Evolutionary conservation across 306 rosid genomes (phyloP).

Genomic region (Medicago arabica): DNA sequence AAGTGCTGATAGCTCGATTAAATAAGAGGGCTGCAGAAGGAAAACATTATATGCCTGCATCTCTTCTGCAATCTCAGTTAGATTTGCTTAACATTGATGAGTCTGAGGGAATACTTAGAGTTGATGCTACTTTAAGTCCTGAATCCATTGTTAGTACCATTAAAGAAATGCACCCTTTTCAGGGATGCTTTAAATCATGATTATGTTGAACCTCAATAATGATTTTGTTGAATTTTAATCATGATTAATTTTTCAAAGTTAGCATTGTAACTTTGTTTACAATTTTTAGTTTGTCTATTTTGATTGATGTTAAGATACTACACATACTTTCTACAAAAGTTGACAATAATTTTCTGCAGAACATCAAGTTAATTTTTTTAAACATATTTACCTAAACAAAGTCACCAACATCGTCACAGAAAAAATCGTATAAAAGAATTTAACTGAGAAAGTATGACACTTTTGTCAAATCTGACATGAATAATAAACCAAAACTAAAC

Average conservation of each 20-base stretch:
- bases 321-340: background rate
- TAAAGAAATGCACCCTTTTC: conserved; percentile 21
- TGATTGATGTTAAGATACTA: background rate
- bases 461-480: conserved; percentile 5
- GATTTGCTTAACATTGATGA: conserved; percentile 74
- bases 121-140: conserved; percentile 67
- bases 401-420: background rate
- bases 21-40: conserved; percentile 74
- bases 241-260: background rate
- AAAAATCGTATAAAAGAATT: background rate
- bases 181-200: conserved; percentile 30
- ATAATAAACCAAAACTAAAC: conserved; percentile 21
- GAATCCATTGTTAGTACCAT: conserved; percentile 49
- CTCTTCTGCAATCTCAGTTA: conserved; percentile 80
- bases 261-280: background rate
- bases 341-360: background rate
- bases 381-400: conserved; percentile 21
- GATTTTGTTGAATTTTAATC: background rate
- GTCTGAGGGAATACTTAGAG: conserved; percentile 61
- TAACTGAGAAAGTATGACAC: conserved; percentile 30
- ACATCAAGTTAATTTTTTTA: background rate
- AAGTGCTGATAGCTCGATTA: conserved; percentile 62
- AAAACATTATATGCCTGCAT: conserved; percentile 82
- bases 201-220: background rate
- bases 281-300: background rate